phyloP scores from a whole-genome alignment of 441 rosid genomes.

The Melastoma candidum region DNA sequence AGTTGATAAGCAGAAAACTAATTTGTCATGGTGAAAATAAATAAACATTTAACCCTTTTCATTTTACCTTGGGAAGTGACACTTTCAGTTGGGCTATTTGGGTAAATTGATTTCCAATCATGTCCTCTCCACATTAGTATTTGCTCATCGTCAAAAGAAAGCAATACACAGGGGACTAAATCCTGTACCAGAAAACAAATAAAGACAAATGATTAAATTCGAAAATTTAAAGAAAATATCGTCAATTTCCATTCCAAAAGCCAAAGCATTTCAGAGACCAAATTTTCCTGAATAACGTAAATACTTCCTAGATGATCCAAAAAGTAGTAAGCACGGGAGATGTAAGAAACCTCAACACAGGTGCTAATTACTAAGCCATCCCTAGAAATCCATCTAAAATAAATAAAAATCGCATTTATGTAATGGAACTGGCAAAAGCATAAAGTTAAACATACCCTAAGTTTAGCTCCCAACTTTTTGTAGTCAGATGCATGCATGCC shows the following conservation, averaged over 20 bases:
- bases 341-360: too few relatives aligned
- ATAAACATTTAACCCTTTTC: background rate
- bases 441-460: slow-evolving; percentile 37
- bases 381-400: background rate
- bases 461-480: slow-evolving; percentile 91
- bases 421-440: background rate
- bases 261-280: too few relatives aligned
- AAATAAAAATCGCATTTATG: too few relatives aligned
- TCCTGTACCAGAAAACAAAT: slow-evolving; percentile 36
- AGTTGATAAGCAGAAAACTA: background rate
- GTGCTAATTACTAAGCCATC: too few relatives aligned
- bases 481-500: slow-evolving; percentile 80
- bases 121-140: slow-evolving; percentile 88
- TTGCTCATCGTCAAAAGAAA: slow-evolving; percentile 86
- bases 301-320: too few relatives aligned
- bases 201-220: slow-evolving; percentile 3
- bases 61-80: slow-evolving; percentile 2
- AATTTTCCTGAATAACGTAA: too few relatives aligned
- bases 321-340: too few relatives aligned
- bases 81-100: slow-evolving; percentile 14
- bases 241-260: too few relatives aligned
- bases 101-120: slow-evolving; percentile 66
- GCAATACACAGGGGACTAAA: slow-evolving; percentile 79
- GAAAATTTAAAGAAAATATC: too few relatives aligned
- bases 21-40: background rate